Percentiles rank a stretch among this genome's conserved stretches.
These are phyloP conservation scores for Salix caprea DNA, from an alignment of 345 rosid genomes.

Conservation along the genomic window DNA sequence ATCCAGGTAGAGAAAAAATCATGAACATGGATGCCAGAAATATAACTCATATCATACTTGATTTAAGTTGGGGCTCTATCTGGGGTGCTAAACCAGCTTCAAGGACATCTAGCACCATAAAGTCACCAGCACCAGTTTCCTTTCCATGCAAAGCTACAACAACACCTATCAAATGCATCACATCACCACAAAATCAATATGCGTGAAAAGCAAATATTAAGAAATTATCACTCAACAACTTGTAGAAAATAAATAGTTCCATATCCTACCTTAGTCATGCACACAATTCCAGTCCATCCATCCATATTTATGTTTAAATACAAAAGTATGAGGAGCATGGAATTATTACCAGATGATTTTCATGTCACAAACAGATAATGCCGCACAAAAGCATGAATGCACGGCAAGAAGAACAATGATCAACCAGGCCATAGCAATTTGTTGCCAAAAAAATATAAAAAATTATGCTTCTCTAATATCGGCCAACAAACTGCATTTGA, in stretches of 20 bases:
- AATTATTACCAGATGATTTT: background rate
- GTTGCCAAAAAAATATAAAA: background rate
- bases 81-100: conserved; percentile 93
- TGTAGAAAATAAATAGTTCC: background rate
- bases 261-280: background rate
- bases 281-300: background rate
- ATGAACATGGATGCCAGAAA: conserved; percentile 15
- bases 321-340: background rate
- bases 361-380: background rate
- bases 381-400: background rate
- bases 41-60: conserved; percentile 37
- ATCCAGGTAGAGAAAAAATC: background rate
- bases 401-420: background rate
- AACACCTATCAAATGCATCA: conserved; percentile 47
- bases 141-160: conserved; percentile 83
- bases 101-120: conserved; percentile 71
- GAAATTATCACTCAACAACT: background rate
- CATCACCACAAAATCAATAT: conserved; percentile 13
- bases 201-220: conserved; percentile 5
- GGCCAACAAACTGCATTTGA: background rate
- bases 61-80: conserved; percentile 50
- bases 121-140: conserved; percentile 79
- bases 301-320: background rate
- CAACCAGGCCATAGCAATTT: background rate
- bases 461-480: background rate